These are phyloP conservation scores for Thymus mandschuricus DNA, from an alignment of 257 asterid genomes.

Conservation along the genomic window DNA sequence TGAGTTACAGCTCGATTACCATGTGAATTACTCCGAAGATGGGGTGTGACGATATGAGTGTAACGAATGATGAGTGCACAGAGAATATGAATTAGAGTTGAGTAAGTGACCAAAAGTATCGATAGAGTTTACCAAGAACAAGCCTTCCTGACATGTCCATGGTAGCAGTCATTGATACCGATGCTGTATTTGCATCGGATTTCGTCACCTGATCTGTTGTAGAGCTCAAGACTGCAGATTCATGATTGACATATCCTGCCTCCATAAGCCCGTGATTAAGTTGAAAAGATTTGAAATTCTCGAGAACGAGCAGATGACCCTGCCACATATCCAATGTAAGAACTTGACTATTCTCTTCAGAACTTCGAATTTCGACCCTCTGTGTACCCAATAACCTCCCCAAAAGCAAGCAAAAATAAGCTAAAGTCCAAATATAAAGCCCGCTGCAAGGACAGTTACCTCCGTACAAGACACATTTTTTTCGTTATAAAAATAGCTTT, in stretches of 20 bases:
- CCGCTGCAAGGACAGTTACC: neutral
- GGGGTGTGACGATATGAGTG: neutral
- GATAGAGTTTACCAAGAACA: constrained; percentile 62
- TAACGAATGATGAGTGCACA: neutral
- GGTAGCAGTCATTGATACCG: constrained; percentile 94
- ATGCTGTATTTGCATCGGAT: constrained; percentile 58
- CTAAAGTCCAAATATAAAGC: neutral
- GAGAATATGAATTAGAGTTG: neutral
- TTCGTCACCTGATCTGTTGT: constrained; percentile 39
- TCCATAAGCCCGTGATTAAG: constrained; percentile 98
- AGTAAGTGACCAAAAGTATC: constrained; percentile 6
- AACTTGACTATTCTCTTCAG: constrained; percentile 23
- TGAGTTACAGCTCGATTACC: neutral
- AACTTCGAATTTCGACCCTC: neutral
- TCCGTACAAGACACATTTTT: neutral
- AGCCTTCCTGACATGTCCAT: constrained; percentile 83
- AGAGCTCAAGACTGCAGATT: constrained; percentile 55
- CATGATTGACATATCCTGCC: constrained; percentile 77
- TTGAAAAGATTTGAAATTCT: constrained; percentile 68
- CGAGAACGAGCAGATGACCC: constrained; percentile 92
- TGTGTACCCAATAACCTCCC: neutral
- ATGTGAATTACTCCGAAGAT: constrained; percentile 7
- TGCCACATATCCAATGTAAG: constrained; percentile 37
- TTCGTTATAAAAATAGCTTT: constrained; percentile 8
- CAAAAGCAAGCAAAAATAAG: neutral